Base-by-base conservation (phyloP, 495 filamentous ascomycete species). In the Elasticomyces elasticus region DNA sequence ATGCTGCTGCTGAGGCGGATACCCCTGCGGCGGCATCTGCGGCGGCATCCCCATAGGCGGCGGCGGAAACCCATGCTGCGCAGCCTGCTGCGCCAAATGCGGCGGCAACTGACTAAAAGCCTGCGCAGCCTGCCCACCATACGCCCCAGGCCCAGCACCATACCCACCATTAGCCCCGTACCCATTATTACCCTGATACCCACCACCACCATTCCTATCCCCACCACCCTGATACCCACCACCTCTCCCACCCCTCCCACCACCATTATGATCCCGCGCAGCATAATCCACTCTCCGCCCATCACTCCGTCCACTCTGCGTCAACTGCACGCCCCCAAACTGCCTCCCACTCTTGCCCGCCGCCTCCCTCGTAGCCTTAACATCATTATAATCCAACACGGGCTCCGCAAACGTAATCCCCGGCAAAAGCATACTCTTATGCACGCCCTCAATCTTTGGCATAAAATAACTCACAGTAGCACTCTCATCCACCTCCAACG, bases 381-480 rank as follows among this genome's bases (percentile, higher is more conserved):
- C 82, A 62, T 99, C 94, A 44, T 68, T 74, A 19, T 77, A 72
- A 59, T 84, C 81, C 1, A 99, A 75, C 2, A 80, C 84, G 9
- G 86, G 81, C 1, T 74, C 69, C 0, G 80, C 72, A 47, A 89
- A 77, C 59, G 84, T 80, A 40, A 90, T 81, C 7, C 92, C 94
- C 2, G 86, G 82, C 48, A 99, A 76, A 23, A 99, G 77, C 86
- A 94, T 92, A 7, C 90, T 95, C 62, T 95, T 96, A 71, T 99
- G 92, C 19, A 79, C 69, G 60, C 85, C 75, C 15, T 71, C 69
- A 12, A 78, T 79, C 37, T 77, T 70, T 0, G 90, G 90, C 67
- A 95, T 85, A 26, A 85, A 79, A 66, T 95, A 99, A 55, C 84
- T 69, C 42, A 95, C 86, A 60, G 86, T 95, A 52, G 43, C 58